Conservation (phyloP, 2,329 filamentous ascomycete genomes). For the Ploettnerulaceae sp. region DNA sequence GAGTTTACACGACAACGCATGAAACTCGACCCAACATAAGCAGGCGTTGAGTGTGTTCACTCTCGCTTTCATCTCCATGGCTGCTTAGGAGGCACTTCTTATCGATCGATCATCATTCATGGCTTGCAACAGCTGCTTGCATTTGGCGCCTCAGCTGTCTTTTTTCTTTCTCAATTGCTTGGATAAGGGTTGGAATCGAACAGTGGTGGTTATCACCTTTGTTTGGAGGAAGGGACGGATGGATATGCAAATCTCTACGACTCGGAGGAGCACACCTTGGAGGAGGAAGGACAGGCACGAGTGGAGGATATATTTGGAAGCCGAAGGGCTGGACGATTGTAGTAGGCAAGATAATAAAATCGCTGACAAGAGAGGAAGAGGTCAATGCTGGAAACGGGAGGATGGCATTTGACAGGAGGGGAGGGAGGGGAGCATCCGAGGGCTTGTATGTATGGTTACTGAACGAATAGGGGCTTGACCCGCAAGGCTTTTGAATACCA, state of each 20-base stretch:
- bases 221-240: neutral
- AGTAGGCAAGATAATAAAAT: neutral
- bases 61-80: neutral
- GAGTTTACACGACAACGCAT: too few relatives aligned
- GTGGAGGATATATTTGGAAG: neutral
- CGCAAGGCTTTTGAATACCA: conserved; percentile 9
- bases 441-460: conserved; percentile 21
- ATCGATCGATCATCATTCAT: neutral
- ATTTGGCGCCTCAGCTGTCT: neutral
- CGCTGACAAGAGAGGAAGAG: neutral
- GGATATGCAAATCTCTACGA: neutral
- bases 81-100: neutral
- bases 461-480: conserved; percentile 3
- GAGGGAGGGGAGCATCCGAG: neutral
- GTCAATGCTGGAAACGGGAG: neutral
- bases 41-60: neutral
- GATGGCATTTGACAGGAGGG: neutral
- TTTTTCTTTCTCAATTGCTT: too few relatives aligned
- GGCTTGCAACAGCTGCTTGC: neutral
- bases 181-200: neutral
- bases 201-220: neutral
- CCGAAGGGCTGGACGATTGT: neutral
- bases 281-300: neutral
- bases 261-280: neutral
- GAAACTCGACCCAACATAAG: neutral